Percentiles rank a stretch among this genome's conserved stretches.
Evolutionary conservation across 129 eudicot genomes (phyloP).

Genomic region (Escallonia rubra): DNA sequence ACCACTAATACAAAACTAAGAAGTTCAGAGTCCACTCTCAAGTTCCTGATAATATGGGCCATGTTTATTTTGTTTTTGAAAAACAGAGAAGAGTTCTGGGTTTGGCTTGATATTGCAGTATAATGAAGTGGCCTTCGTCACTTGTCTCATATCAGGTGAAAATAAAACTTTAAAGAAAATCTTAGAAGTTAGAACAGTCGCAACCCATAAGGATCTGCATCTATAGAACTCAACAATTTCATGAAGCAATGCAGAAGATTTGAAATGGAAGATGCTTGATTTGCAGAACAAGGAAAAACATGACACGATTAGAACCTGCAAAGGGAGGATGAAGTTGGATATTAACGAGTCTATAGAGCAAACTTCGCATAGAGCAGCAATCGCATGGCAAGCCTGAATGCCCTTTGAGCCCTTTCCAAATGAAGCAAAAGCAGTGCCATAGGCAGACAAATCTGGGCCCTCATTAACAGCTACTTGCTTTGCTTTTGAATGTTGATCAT

Average conservation of each 20-base stretch:
- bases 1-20: too few species aligned
- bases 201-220: neutral
- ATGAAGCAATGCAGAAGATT: neutral
- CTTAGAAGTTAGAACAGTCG: neutral
- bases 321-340: conserved; percentile 89
- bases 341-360: conserved; percentile 89
- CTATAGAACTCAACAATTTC: neutral
- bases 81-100: too few species aligned
- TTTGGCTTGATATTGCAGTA: too few species aligned
- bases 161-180: neutral
- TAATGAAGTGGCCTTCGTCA: too few species aligned
- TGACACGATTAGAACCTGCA: conserved; percentile 50
- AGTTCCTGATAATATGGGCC: too few species aligned
- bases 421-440: conserved; percentile 75
- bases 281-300: neutral
- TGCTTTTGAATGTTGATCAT: conserved; percentile 15
- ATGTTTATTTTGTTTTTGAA: too few species aligned
- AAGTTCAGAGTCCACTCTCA: too few species aligned
- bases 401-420: conserved; percentile 79
- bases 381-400: conserved; percentile 92
- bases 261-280: neutral
- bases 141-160: too few species aligned
- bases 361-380: conserved; percentile 88
- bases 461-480: conserved; percentile 6
- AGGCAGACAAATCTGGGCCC: conserved; percentile 34